Conservation (phyloP, 2,329 filamentous ascomycete species). For the Trichoderma gracile region DNA sequence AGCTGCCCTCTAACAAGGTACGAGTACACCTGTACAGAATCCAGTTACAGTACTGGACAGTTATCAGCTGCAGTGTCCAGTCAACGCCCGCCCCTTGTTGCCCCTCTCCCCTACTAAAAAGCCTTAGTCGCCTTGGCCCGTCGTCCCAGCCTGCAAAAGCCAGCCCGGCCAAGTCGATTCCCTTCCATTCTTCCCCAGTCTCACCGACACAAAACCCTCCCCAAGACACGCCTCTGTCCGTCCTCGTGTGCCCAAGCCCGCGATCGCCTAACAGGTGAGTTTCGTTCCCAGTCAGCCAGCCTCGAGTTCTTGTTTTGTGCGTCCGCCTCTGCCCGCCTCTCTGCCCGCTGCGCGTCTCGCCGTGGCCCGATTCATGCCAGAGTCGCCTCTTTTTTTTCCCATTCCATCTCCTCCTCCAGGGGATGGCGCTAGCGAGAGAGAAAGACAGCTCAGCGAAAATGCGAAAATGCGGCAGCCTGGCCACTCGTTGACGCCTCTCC, state of each 20-base stretch:
- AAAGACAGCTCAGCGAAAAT: slow-evolving; percentile 26
- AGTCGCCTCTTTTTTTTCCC: background rate
- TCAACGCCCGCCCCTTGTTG: slow-evolving; percentile 14
- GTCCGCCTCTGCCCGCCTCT: background rate
- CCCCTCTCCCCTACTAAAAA: slow-evolving; percentile 19
- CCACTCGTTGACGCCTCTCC: background rate
- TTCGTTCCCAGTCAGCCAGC: background rate
- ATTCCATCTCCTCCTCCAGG: slow-evolving; percentile 15
- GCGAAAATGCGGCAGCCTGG: slow-evolving; percentile 28
- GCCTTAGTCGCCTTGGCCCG: slow-evolving; percentile 1
- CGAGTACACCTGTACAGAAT: too few relatives aligned
- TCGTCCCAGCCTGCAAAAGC: slow-evolving; percentile 13
- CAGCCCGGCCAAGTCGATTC: slow-evolving; percentile 6
- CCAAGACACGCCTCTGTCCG: slow-evolving; percentile 22
- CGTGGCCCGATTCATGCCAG: background rate
- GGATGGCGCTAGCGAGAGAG: slow-evolving; percentile 21
- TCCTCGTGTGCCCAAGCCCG: slow-evolving; percentile 22
- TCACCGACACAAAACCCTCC: slow-evolving; percentile 26
- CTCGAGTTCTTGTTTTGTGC: background rate
- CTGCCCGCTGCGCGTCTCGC: background rate
- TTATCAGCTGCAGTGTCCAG: background rate
- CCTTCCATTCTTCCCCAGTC: slow-evolving; percentile 21
- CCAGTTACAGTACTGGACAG: background rate
- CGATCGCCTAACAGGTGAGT: slow-evolving; percentile 20
- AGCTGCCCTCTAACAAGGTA: background rate